Evolutionary conservation across 192 early-diverging fungal genomes (phyloP).

Genomic region (Gonapodya prolifera): DNA sequence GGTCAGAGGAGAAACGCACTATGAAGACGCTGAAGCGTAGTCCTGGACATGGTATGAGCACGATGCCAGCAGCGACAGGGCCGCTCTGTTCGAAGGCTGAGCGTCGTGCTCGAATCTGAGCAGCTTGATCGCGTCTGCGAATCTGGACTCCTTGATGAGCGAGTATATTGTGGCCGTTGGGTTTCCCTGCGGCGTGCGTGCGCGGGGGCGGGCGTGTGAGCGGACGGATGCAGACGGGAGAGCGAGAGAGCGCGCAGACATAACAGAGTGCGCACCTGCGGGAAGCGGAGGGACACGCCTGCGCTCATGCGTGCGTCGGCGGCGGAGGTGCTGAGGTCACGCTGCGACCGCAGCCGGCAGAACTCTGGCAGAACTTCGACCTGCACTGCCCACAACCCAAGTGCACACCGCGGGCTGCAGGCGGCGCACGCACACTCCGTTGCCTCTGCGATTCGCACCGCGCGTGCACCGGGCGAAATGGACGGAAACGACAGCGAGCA

Average conservation of each 20-base stretch:
- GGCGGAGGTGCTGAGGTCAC: too few relatives aligned
- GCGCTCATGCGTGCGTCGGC: too few relatives aligned
- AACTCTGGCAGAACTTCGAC: too few relatives aligned
- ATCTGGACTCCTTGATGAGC: conserved; percentile 36
- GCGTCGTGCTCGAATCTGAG: conserved; percentile 30
- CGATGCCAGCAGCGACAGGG: conserved; percentile 38
- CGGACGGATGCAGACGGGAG: not conserved
- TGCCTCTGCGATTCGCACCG: too few relatives aligned
- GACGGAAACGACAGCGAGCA: too few relatives aligned
- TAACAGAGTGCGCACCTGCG: not conserved
- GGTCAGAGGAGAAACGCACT: conserved; percentile 13
- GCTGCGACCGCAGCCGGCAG: too few relatives aligned
- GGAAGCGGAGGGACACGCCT: not conserved
- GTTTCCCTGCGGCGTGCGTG: conserved; percentile 45
- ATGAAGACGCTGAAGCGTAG: conserved; percentile 30
- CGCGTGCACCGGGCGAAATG: too few relatives aligned
- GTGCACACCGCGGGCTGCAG: too few relatives aligned
- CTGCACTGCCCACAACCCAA: too few relatives aligned
- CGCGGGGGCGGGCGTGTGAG: conserved; percentile 7
- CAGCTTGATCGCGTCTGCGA: conserved; percentile 38
- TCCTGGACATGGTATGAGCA: conserved; percentile 44
- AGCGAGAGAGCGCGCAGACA: not conserved
- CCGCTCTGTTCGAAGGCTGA: conserved; percentile 29
- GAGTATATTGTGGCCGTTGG: conserved; percentile 41
- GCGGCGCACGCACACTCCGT: too few relatives aligned